Percentiles rank a stretch among this genome's conserved stretches.
Evolutionary conservation across 1,139 yeast genomes (phyloP).

Genomic region (Groenewaldozyma auringiensis): DNA sequence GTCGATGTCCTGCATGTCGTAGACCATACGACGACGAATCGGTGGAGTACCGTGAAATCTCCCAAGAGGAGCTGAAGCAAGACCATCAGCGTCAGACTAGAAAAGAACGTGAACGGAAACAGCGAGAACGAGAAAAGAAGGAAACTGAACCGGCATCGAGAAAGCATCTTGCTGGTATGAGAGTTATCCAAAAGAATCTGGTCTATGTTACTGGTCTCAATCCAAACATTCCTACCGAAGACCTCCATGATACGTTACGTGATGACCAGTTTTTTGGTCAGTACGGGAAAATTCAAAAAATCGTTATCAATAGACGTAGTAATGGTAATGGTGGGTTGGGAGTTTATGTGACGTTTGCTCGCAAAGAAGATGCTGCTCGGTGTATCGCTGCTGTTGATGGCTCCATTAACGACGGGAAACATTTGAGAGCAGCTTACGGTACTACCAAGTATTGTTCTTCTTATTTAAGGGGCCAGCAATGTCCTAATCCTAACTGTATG

Average conservation of each 20-base stretch:
- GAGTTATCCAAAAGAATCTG: slow-evolving; percentile 94
- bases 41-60: slow-evolving; percentile 76
- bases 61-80: slow-evolving; percentile 82
- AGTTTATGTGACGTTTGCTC: slow-evolving; percentile 88
- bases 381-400: slow-evolving; percentile 95
- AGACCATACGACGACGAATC: slow-evolving; percentile 87
- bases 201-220: slow-evolving; percentile 95
- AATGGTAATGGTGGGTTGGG: slow-evolving; percentile 72
- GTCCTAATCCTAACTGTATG: slow-evolving; percentile 99
- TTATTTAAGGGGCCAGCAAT: slow-evolving; percentile 86
- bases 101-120: slow-evolving; percentile 79
- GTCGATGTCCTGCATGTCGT: slow-evolving; percentile 97
- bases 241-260: slow-evolving; percentile 72
- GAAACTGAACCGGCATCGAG: slow-evolving; percentile 65
- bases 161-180: slow-evolving; percentile 91
- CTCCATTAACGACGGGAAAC: slow-evolving; percentile 81
- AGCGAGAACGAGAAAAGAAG: slow-evolving; percentile 83
- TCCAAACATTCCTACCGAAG: slow-evolving; percentile 86
- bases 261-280: slow-evolving; percentile 96
- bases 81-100: slow-evolving; percentile 59
- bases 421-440: slow-evolving; percentile 91
- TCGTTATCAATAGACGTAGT: slow-evolving; percentile 78
- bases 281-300: slow-evolving; percentile 90
- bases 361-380: slow-evolving; percentile 87
- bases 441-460: slow-evolving; percentile 97